Percentiles rank a stretch among this genome's conserved stretches.
Evolutionary conservation across 2,329 filamentous ascomycete genomes (phyloP).

Genomic region (Huntiella abstrusa): DNA sequence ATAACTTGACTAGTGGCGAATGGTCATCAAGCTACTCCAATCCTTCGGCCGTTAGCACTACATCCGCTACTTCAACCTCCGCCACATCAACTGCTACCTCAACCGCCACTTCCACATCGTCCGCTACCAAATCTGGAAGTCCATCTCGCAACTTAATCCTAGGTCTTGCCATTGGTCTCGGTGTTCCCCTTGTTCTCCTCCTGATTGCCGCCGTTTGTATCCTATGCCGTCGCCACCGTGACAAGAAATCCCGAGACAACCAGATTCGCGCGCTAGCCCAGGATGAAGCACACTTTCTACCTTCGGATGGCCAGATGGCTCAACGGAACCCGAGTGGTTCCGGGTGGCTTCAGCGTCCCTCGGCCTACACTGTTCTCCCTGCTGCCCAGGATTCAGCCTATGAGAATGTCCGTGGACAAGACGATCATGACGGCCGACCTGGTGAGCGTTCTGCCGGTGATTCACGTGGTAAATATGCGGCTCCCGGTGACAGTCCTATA

Average conservation of each 20-base stretch:
- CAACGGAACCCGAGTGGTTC: constrained; percentile 18
- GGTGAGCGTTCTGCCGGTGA: constrained; percentile 12
- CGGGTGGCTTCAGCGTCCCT: constrained; percentile 16
- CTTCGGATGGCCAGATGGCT: constrained; percentile 18
- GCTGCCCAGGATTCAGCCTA: constrained; percentile 13
- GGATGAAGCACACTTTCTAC: constrained; percentile 27
- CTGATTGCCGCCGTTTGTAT: constrained; percentile 30
- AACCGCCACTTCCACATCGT: neutral
- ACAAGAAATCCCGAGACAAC: constrained; percentile 23
- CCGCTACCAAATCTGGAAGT: too few species aligned
- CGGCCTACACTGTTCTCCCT: constrained; percentile 1
- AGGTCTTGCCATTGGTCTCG: constrained; percentile 47
- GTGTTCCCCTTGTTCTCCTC: constrained; percentile 31
- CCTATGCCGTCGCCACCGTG: constrained; percentile 20
- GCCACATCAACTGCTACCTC: neutral
- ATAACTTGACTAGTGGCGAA: constrained; percentile 37
- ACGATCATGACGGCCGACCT: constrained; percentile 17
- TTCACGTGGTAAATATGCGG: constrained; percentile 14
- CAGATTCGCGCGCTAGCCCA: constrained; percentile 30
- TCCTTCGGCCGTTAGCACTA: constrained; percentile 3
- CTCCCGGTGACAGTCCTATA: constrained; percentile 6
- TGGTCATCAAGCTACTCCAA: constrained; percentile 31
- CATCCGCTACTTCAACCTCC: neutral
- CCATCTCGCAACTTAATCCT: constrained; percentile 27
- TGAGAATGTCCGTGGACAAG: constrained; percentile 26